Base-by-base conservation (phyloP, 2,329 filamentous ascomycete species). In the Pestalotiopsis sp. region DNA sequence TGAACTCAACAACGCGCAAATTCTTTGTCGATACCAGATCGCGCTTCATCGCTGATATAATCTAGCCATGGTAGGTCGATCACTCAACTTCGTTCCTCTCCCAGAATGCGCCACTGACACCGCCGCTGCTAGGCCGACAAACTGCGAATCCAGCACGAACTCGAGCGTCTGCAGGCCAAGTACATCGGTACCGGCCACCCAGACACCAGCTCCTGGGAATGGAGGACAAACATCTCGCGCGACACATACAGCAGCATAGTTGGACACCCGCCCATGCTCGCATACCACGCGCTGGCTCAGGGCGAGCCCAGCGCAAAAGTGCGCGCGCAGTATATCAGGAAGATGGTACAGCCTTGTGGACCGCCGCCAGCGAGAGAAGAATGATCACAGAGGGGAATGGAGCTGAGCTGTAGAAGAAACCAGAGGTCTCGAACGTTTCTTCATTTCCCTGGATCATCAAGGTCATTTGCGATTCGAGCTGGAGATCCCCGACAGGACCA, bases 121-220 rank as follows among this genome's bases (percentile, higher is more conserved):
- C 17, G 20, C 20, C 17, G 45, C 17, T 17, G 14, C 17, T 52
- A 91, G 96, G 96, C 96, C 82, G 96, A 99, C 85, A 99, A 99
- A 84, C 92, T 99, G 73, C 95, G 96, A 79, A 96, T 94, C 11
- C 94, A 97, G 76, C 96, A 99, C 83, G 96, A 99, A 81, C 95
- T 99, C 78, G 96, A 99, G 83, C 92, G 94, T 72, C 92, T 98
- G 20, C 96, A 99, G 83, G 92, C 95, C 77, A 97, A 97, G 77
- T 98, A 96, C 85, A 88, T 99, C 76, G 96, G 96, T 74, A 98
- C 96, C 4, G 96, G 96, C 27, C 95, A 98, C 81, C 94, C 95
- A 58, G 96, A 99, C 84, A 98, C 95, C 14, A 97, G 94, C 31
- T 97, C 94, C 81, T 96, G 96, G 90, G 96, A 99, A 83, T 99